Conservation (phyloP, 116 monocot genomes). For the Trichopus zeylanicus region DNA sequence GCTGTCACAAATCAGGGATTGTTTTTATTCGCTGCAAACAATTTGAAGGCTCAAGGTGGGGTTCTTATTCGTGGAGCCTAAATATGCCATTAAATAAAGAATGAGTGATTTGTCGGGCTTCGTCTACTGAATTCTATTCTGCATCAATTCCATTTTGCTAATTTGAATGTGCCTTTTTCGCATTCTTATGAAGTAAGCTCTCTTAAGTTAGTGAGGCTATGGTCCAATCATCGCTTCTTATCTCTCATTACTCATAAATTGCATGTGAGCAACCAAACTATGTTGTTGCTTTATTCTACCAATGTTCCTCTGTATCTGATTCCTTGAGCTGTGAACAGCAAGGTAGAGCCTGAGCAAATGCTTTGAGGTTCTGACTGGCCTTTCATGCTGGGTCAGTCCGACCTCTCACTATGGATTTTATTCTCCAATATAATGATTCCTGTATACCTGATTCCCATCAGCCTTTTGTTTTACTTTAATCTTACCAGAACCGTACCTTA, state of each 20-base stretch:
- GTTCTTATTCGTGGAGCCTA: neutral
- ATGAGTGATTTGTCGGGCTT: neutral
- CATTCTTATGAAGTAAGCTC: conserved; percentile 4
- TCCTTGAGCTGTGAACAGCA: neutral
- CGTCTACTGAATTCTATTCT: neutral
- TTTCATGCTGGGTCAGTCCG: no score
- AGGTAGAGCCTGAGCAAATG: no score
- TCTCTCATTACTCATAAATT: no score
- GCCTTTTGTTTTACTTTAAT: neutral
- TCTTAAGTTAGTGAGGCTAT: no score
- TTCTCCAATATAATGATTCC: no score
- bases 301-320: neutral
- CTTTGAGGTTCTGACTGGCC: no score
- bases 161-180: neutral
- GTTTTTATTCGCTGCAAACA: no score
- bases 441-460: neutral
- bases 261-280: neutral
- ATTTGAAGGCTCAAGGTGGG: no score
- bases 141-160: neutral
- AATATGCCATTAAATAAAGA: no score
- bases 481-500: neutral
- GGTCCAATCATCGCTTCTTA: no score
- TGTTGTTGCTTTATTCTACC: neutral
- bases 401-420: no score
- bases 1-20: no score